A percentile compares a stretch with the other conserved stretches of the same genome.
Conservation (phyloP, 164 flowering plant species). For the Berberis thunbergii region DNA sequence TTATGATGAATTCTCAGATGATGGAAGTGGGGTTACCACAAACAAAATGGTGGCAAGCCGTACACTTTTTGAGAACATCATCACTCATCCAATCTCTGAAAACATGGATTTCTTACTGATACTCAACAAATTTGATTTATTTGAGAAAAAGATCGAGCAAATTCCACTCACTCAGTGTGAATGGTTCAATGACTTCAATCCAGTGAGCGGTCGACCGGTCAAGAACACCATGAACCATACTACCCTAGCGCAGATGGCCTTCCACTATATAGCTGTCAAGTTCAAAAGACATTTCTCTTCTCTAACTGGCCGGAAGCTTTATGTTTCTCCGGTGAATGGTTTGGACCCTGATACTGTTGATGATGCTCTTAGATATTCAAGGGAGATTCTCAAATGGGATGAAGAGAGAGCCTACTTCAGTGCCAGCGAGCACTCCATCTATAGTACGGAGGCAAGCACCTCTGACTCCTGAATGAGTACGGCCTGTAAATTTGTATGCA, state of each 20-base stretch:
- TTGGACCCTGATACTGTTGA: slow-evolving; percentile 66
- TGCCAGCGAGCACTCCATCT: slow-evolving; percentile 49
- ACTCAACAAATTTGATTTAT: slow-evolving; percentile 70
- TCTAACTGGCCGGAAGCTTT: slow-evolving; percentile 69
- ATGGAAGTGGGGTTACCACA: slow-evolving; percentile 32
- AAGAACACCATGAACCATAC: slow-evolving; percentile 26
- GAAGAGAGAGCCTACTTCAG: slow-evolving; percentile 60
- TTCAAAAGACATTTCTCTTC: slow-evolving; percentile 72
- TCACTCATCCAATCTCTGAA: slow-evolving; percentile 74
- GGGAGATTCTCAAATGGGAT: slow-evolving; percentile 89
- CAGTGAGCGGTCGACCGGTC: slow-evolving; percentile 48
- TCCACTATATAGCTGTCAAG: slow-evolving; percentile 74
- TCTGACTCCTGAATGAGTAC: slow-evolving; percentile 24
- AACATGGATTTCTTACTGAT: slow-evolving; percentile 71
- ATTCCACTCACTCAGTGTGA: slow-evolving; percentile 59
- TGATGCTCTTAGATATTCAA: slow-evolving; percentile 57
- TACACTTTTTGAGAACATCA: slow-evolving; percentile 72
- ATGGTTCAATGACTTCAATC: slow-evolving; percentile 86
- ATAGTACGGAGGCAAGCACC: slow-evolving; percentile 70
- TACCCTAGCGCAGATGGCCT: slow-evolving; percentile 59
- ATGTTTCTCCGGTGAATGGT: slow-evolving; percentile 56
- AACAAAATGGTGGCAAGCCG: slow-evolving; percentile 75
- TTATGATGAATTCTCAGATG: slow-evolving; percentile 53
- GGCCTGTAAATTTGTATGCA: slow-evolving; percentile 8
- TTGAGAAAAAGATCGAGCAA: slow-evolving; percentile 65